These are phyloP conservation scores for Echria macrotheca DNA, from an alignment of 495 filamentous ascomycete genomes.

Conservation along the genomic window DNA sequence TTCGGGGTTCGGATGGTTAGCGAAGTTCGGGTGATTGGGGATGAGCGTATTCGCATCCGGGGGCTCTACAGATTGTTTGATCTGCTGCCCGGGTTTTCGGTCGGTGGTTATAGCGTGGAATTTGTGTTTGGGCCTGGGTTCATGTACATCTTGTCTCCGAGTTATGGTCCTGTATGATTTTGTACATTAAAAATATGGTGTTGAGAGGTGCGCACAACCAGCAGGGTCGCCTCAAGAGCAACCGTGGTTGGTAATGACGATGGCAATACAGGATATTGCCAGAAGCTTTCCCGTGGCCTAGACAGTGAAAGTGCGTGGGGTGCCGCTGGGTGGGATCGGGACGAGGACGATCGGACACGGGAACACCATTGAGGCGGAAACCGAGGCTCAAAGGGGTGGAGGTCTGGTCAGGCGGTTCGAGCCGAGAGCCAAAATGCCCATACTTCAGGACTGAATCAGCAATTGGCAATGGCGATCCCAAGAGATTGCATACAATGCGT, in stretches of 20 bases:
- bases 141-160: no score
- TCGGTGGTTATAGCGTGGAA: conserved; percentile 12
- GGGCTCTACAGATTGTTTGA: conserved; percentile 25
- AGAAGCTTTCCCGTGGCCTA: no score
- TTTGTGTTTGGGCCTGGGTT: neutral
- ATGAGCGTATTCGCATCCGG: conserved; percentile 16
- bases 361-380: conserved; percentile 18
- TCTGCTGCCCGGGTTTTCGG: conserved; percentile 22
- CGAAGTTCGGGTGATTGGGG: conserved; percentile 5
- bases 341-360: conserved; percentile 24
- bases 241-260: no score
- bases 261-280: no score
- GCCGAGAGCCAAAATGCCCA: conserved; percentile 1
- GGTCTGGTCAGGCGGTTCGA: conserved; percentile 6
- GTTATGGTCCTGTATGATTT: no score
- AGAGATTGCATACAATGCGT: conserved; percentile 32
- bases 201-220: neutral
- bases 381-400: conserved; percentile 7
- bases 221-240: no score
- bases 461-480: conserved; percentile 13
- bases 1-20: conserved; percentile 8
- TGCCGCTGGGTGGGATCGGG: conserved; percentile 9
- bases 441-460: conserved; percentile 27
- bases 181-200: no score
- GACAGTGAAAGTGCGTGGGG: neutral